Evolutionary conservation across 179 eudicot species (phyloP), one percentile per base, ranked within the genome.

Genomic region (Beta lomatogona): DNA sequence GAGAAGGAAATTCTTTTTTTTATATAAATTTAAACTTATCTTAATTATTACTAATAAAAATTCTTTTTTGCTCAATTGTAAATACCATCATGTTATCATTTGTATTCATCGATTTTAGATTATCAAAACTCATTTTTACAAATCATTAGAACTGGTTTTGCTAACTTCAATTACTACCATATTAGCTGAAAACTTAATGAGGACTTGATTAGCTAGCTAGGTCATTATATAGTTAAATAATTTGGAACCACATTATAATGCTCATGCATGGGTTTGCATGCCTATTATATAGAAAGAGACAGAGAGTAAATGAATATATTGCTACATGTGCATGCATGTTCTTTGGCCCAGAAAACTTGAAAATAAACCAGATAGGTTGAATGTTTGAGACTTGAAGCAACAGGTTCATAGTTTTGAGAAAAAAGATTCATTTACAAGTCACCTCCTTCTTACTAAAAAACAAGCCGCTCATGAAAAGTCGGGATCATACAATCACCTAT

Each of bases 251-350:
- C 41, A 58, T 36, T 41, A 67, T 75, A 50, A 75, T 41, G 78
- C 45, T 61, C 41, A 58, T 59, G 67, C 9, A 11, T 45, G 55
- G 45, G 28, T 25, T 25, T 15, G 36, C 64, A 55, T 70, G 75
- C 66, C 16, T 19, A 15, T 25, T 19, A 15, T 25, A 57, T 59
- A 12, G 3, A 6, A 9, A 48, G 53, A 48, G 53, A 48, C 41
- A 36, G 41, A 36, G 41, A 41, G 19, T 57, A 52, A 46, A 6
- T 12, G 44, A 4, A 12, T 19, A 70, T 22, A 53, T 70, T 76
- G 8, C 31, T 31, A 55, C 86, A 84, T 84, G 86, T 84, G 86
- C 78, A 71, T 77, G 80, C 86, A 84, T 84, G 83, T 84, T 84
- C 86, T 84, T 76, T 14, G 80, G 82, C 85, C 66, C 82, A 13